These are phyloP conservation scores for Apiotrichum laibachii DNA, from an alignment of 1,284 basidiomycete species.

Conservation along the genomic window DNA sequence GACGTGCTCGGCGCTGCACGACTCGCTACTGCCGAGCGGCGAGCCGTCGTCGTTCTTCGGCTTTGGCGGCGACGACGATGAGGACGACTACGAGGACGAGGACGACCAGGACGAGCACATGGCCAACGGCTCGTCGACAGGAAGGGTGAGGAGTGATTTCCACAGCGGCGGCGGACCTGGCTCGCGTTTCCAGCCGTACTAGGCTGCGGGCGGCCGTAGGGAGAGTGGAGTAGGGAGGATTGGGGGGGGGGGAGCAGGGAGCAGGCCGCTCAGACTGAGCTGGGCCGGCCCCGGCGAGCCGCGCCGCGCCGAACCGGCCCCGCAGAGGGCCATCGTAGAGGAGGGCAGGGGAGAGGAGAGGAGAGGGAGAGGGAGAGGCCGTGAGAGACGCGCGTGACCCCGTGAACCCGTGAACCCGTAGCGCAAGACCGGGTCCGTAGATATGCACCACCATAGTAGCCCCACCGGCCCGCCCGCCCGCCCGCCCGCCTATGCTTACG, in stretches of 20 bases:
- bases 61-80: slow-evolving; percentile 54
- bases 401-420: too few species aligned
- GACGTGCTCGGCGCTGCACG: slow-evolving; percentile 83
- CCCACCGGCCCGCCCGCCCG: too few species aligned
- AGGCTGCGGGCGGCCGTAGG: slow-evolving; percentile 48
- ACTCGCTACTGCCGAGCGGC: slow-evolving; percentile 60
- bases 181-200: slow-evolving; percentile 82
- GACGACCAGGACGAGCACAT: slow-evolving; percentile 51
- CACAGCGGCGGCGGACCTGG: slow-evolving; percentile 58
- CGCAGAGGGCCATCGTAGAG: too few species aligned
- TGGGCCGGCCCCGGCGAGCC: too few species aligned
- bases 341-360: too few species aligned
- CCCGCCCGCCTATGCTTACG: too few species aligned
- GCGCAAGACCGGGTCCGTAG: too few species aligned
- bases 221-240: neutral
- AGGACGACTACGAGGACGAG: slow-evolving; percentile 22
- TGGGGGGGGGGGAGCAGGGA: slow-evolving; percentile 17
- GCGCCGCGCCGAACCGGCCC: too few species aligned
- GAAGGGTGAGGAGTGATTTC: slow-evolving; percentile 92
- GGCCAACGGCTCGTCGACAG: slow-evolving; percentile 57
- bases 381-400: too few species aligned
- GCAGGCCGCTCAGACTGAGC: neutral
- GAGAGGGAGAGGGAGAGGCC: too few species aligned
- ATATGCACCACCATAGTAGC: too few species aligned
- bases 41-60: slow-evolving; percentile 46